Conservation (phyloP, 108 stramenopile genomes). For the Cylindrotheca fusiformis region DNA sequence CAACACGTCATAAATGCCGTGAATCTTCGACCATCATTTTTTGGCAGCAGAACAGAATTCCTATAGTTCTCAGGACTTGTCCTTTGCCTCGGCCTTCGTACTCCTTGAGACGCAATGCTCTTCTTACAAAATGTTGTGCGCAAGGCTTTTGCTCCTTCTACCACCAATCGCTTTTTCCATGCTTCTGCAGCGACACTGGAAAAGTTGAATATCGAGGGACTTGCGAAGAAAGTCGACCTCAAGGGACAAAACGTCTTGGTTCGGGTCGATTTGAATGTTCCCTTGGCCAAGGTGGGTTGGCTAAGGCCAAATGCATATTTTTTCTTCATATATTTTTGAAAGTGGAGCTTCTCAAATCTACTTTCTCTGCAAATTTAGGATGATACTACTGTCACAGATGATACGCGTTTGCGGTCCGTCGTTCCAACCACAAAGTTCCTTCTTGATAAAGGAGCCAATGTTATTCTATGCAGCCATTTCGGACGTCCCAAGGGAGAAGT, state of each 20-base stretch:
- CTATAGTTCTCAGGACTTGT: too few relatives aligned
- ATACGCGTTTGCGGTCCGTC: slow-evolving; percentile 83
- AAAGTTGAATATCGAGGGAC: slow-evolving; percentile 79
- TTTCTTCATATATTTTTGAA: background rate
- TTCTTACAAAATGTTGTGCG: too few relatives aligned
- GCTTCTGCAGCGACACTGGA: slow-evolving; percentile 41
- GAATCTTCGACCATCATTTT: too few relatives aligned
- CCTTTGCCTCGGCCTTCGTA: too few relatives aligned
- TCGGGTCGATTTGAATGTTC: slow-evolving; percentile 90
- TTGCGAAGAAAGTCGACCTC: slow-evolving; percentile 77
- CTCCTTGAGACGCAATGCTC: too few relatives aligned
- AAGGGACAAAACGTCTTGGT: slow-evolving; percentile 78
- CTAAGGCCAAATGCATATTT: background rate
- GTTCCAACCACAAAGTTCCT: slow-evolving; percentile 87
- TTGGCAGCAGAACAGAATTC: too few relatives aligned
- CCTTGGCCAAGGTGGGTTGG: slow-evolving; percentile 61
- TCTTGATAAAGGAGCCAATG: slow-evolving; percentile 87
- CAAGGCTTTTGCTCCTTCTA: too few relatives aligned
- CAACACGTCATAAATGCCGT: too few relatives aligned
- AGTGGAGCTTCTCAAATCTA: background rate
- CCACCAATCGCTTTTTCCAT: slow-evolving; percentile 55
- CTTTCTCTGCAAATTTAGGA: slow-evolving; percentile 32
- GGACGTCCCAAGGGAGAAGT: slow-evolving; percentile 92
- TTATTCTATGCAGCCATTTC: slow-evolving; percentile 85
- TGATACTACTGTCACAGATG: slow-evolving; percentile 85